phyloP scores from a whole-genome alignment of 2,329 filamentous ascomycete genomes.

The Ceratocystis alfenasii region DNA sequence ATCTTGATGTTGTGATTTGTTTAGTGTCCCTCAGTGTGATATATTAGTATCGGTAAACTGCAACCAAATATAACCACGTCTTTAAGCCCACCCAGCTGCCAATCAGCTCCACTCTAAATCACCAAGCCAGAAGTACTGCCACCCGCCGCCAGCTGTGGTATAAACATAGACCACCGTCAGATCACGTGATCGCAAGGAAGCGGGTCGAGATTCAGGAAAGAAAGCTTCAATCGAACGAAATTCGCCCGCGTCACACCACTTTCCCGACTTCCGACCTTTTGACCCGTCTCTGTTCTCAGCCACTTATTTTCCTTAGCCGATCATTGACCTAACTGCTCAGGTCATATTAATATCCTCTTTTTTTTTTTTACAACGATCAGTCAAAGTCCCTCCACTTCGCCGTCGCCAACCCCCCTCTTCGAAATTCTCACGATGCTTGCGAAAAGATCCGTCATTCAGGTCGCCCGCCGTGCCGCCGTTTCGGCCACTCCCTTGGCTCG shows the following conservation, averaged over 20 bases:
- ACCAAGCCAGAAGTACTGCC: neutral
- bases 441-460: slow-evolving; percentile 49
- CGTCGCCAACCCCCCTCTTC: neutral
- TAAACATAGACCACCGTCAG: neutral
- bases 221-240: slow-evolving; percentile 12
- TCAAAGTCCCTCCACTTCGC: neutral
- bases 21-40: neutral
- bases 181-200: slow-evolving; percentile 18
- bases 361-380: neutral
- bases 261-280: slow-evolving; percentile 3
- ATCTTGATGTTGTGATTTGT: neutral
- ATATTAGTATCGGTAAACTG: neutral
- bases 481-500: slow-evolving; percentile 39
- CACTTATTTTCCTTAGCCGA: neutral
- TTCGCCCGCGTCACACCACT: slow-evolving; percentile 20
- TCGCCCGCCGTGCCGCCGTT: slow-evolving; percentile 44
- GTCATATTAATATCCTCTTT: neutral
- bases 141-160: neutral
- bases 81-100: neutral
- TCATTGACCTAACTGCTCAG: neutral
- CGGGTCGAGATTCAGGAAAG: slow-evolving; percentile 8
- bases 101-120: slow-evolving; percentile 3
- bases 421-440: slow-evolving; percentile 43
- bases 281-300: neutral
- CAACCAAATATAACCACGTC: neutral